A percentile compares a stretch with the other conserved stretches of the same genome.
These are phyloP conservation scores for Ricinus communis DNA, from an alignment of 345 rosid species.

Conservation along the genomic window DNA sequence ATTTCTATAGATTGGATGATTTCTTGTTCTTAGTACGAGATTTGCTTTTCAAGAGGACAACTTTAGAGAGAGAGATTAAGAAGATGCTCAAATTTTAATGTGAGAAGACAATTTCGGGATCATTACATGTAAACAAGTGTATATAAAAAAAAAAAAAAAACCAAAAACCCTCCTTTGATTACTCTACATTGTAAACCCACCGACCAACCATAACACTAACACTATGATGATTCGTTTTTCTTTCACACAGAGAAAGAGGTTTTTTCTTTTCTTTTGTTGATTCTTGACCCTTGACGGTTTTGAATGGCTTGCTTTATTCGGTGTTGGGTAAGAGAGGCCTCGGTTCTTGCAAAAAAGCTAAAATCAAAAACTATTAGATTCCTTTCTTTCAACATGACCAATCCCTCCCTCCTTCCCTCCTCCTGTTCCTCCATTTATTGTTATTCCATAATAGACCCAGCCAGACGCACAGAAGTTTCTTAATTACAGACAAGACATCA, in stretches of 20 bases:
- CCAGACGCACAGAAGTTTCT: no score
- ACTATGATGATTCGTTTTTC: not conserved
- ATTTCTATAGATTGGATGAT: not conserved
- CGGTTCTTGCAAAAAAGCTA: constrained; percentile 61
- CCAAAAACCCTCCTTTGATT: constrained; percentile 15
- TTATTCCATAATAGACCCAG: no score
- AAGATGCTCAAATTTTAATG: not conserved
- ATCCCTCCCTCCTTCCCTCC: constrained; percentile 10
- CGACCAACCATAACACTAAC: constrained; percentile 23
- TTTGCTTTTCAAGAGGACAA: not conserved
- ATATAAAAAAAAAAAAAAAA: no score
- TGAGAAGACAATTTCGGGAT: constrained; percentile 24
- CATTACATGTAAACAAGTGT: not conserved
- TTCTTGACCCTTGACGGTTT: constrained; percentile 37
- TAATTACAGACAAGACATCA: no score
- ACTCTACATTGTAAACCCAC: constrained; percentile 1
- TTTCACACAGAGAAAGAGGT: no score
- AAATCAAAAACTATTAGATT: constrained; percentile 43
- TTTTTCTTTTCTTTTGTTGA: no score
- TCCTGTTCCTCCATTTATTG: not conserved
- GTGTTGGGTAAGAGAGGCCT: constrained; percentile 55
- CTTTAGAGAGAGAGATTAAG: not conserved
- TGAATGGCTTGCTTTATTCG: constrained; percentile 58
- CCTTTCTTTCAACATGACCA: constrained; percentile 62
- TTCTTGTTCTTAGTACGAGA: not conserved